Percentiles rank a stretch among this genome's conserved stretches.
Evolutionary conservation across 441 rosid genomes (phyloP).

Genomic region (Adansonia gregorii): DNA sequence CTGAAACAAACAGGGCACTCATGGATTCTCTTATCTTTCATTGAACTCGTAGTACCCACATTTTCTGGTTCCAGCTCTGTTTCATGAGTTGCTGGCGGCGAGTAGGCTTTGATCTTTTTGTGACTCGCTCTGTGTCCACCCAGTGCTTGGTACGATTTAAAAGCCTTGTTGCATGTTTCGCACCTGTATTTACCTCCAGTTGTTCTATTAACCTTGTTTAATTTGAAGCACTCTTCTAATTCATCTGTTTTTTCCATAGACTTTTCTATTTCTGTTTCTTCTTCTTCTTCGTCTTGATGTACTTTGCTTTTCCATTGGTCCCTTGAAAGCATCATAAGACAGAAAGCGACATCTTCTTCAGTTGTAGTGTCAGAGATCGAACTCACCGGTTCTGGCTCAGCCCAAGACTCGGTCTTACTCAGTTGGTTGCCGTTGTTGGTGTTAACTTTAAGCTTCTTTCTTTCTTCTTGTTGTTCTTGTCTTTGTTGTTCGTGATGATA

Average conservation of each 20-base stretch:
- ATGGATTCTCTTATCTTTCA: conserved; percentile 56
- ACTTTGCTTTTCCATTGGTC: conserved; percentile 55
- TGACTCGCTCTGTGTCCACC: conserved; percentile 84
- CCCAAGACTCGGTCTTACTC: conserved; percentile 47
- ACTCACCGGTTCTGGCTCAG: conserved; percentile 67
- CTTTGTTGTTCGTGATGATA: conserved; percentile 9
- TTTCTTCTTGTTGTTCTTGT: conserved; percentile 28
- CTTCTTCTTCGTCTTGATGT: conserved; percentile 33
- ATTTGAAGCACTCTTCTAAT: conserved; percentile 36
- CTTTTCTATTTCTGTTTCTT: conserved; percentile 38
- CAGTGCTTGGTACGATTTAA: conserved; percentile 75
- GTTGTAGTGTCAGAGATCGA: conserved; percentile 63
- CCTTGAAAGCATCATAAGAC: conserved; percentile 71
- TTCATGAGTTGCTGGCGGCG: conserved; percentile 31
- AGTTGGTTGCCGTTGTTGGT: conserved; percentile 37
- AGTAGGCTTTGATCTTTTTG: conserved; percentile 49
- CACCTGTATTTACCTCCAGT: conserved; percentile 53
- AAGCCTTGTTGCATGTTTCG: conserved; percentile 63
- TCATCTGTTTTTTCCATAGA: conserved; percentile 41
- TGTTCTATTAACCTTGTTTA: conserved; percentile 22
- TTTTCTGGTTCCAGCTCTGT: conserved; percentile 38
- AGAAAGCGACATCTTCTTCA: conserved; percentile 76
- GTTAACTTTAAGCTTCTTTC: conserved; percentile 42
- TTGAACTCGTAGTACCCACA: conserved; percentile 38
- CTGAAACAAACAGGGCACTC: conserved; percentile 82